Evolutionary conservation across 768 basidiomycete genomes (phyloP).

Genomic region (Terana coerulea): DNA sequence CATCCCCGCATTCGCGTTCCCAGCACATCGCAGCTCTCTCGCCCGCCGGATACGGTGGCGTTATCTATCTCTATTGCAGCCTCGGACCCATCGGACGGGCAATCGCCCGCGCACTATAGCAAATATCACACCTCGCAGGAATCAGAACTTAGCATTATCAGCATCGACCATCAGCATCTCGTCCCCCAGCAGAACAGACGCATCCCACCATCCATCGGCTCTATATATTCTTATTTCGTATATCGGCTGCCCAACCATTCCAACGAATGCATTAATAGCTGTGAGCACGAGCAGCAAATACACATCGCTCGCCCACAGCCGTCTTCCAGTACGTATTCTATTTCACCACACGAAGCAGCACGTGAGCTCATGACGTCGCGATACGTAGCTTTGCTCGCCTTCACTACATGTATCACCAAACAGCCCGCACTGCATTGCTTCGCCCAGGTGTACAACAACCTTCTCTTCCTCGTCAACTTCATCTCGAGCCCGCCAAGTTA

Average conservation of each 20-base stretch:
- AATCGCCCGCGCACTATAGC: not conserved
- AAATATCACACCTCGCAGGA: not conserved
- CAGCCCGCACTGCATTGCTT: not conserved
- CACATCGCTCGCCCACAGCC: not conserved
- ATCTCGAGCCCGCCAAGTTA: not conserved
- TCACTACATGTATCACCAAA: not conserved
- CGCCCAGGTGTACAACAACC: not conserved
- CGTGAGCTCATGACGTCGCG: not conserved
- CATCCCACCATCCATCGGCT: no score
- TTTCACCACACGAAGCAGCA: not conserved
- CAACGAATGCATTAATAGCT: not conserved
- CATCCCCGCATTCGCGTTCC: not conserved
- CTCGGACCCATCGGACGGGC: not conserved
- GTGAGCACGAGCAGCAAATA: not conserved
- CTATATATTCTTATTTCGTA: constrained; percentile 1
- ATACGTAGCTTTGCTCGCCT: not conserved
- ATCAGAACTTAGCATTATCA: constrained; percentile 14
- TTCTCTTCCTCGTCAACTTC: no score
- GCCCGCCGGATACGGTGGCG: not conserved
- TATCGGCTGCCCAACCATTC: not conserved
- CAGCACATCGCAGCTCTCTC: not conserved
- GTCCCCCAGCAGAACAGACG: not conserved
- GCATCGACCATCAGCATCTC: constrained; percentile 15
- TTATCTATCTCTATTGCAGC: constrained; percentile 3
- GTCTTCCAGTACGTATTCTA: not conserved